phyloP scores from a whole-genome alignment of 2,329 filamentous ascomycete species.

The Phialophora tarda region DNA sequence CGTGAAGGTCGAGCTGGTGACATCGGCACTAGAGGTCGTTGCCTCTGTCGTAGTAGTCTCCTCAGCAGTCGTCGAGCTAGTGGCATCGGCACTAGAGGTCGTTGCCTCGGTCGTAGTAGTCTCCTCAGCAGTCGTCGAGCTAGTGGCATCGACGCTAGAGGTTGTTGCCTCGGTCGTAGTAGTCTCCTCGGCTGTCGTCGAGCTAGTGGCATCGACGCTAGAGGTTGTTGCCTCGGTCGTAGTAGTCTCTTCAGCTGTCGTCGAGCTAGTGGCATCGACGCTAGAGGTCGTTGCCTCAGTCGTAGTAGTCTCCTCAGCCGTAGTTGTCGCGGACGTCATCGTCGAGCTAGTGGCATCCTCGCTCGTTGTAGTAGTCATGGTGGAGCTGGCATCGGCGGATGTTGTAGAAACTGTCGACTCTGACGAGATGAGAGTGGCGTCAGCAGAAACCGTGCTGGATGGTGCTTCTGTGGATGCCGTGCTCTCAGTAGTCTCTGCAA shows the following conservation, averaged over 20 bases:
- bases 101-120: too few relatives aligned
- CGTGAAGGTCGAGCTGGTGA: background rate
- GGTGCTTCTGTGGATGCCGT: background rate
- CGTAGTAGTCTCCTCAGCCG: background rate
- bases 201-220: too few relatives aligned
- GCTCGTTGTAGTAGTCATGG: background rate
- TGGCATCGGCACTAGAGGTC: too few relatives aligned
- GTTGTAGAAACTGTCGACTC: constrained; percentile 5
- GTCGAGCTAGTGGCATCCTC: background rate
- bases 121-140: background rate
- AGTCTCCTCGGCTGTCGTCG: background rate
- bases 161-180: background rate
- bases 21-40: background rate
- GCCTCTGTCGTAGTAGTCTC: constrained; percentile 6
- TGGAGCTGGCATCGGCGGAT: background rate
- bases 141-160: background rate
- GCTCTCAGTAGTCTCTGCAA: background rate
- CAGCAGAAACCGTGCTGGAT: background rate
- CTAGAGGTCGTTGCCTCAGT: constrained; percentile 2
- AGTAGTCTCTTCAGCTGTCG: too few relatives aligned
- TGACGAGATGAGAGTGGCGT: background rate
- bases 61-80: too few relatives aligned
- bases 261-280: background rate
- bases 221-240: too few relatives aligned
- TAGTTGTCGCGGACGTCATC: background rate